Conservation (phyloP, 148 eudicot genomes). For the Nyssa sinensis region DNA sequence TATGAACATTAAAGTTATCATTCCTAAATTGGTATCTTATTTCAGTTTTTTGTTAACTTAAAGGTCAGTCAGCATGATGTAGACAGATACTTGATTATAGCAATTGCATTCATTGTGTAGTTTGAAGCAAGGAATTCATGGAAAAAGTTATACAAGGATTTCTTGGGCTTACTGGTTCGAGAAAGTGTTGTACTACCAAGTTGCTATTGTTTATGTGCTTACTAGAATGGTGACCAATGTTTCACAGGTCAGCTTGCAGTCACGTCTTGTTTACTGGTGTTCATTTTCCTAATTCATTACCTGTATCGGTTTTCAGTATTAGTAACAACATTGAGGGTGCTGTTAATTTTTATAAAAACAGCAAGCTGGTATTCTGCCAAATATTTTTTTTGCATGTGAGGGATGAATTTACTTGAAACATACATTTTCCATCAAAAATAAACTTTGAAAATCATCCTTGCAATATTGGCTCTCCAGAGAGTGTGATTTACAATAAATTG, state of each 20-base stretch:
- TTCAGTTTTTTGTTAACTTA: not conserved
- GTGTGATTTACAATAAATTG: not conserved
- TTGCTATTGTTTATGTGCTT: conserved; percentile 83
- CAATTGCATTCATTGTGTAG: conserved; percentile 30
- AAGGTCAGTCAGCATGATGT: not conserved
- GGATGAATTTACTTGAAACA: not conserved
- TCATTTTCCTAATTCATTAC: not conserved
- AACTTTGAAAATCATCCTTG: not conserved
- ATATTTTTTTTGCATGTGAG: not conserved
- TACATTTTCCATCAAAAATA: not conserved
- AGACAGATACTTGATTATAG: too few species aligned
- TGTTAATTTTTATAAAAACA: not conserved
- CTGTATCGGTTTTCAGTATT: conserved; percentile 1
- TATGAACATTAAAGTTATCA: not conserved
- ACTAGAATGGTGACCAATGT: conserved; percentile 90
- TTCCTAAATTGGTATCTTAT: not conserved
- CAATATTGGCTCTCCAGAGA: conserved; percentile 1
- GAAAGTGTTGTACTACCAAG: conserved; percentile 86
- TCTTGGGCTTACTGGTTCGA: conserved; percentile 94
- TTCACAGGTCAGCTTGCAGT: conserved; percentile 68
- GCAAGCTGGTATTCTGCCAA: not conserved
- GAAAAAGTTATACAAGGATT: conserved; percentile 52
- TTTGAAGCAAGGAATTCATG: conserved; percentile 47
- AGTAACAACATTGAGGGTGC: not conserved
- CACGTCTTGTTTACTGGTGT: not conserved